Conservation (phyloP, 441 rosid genomes). For the Erodium moschatum region DNA sequence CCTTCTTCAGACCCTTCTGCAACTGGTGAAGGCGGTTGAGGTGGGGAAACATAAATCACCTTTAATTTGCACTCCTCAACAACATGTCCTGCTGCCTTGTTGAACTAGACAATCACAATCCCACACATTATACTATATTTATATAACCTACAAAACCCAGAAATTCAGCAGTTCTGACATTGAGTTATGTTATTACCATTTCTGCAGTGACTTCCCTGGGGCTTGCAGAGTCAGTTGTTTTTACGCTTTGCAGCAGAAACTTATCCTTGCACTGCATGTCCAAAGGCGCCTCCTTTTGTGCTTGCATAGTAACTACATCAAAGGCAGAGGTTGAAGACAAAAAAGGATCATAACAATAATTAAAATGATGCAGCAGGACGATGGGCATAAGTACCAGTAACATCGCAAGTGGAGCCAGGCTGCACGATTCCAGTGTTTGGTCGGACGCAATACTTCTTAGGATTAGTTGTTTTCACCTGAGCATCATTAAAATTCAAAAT, state of each 20-base stretch:
- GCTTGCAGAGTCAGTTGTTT: constrained; percentile 33
- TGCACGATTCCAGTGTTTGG: constrained; percentile 62
- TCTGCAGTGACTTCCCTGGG: constrained; percentile 47
- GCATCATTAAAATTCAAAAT: constrained; percentile 14
- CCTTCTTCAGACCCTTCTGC: constrained; percentile 71
- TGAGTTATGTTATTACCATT: constrained; percentile 34
- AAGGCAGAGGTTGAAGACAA: background rate
- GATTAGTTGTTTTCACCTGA: constrained; percentile 78
- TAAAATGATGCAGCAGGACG: background rate
- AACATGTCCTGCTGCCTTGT: constrained; percentile 54
- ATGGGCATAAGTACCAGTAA: constrained; percentile 33
- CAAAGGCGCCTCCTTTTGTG: constrained; percentile 64
- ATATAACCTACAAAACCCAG: background rate
- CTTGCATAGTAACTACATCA: constrained; percentile 69
- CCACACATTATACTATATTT: background rate
- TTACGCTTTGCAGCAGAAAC: constrained; percentile 67
- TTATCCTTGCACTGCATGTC: constrained; percentile 76
- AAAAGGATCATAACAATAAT: background rate
- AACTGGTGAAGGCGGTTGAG: constrained; percentile 66
- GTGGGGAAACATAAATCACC: constrained; percentile 63
- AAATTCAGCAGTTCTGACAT: background rate
- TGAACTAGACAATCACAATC: constrained; percentile 36
- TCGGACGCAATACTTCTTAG: constrained; percentile 70
- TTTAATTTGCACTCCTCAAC: constrained; percentile 69
- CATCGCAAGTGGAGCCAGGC: constrained; percentile 61